phyloP scores from a whole-genome alignment of 345 rosid species.

The Eutrema yunnanense region DNA sequence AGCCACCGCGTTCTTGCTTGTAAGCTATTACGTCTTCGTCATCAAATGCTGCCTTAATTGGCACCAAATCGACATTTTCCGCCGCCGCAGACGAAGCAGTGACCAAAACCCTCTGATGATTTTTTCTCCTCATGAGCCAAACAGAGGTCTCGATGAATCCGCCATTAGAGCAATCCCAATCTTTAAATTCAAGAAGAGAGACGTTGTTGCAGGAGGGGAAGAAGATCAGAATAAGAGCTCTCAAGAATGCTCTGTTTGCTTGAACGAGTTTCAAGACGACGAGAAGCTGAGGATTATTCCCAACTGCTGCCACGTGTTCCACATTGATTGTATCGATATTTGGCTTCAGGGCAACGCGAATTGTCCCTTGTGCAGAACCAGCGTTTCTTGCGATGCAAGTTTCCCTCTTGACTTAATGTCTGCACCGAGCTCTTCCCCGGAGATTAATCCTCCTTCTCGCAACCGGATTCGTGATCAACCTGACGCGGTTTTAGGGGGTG shows the following conservation, averaged over 20 bases:
- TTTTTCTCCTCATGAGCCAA: conserved; percentile 34
- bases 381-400: conserved; percentile 46
- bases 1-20: conserved; percentile 75
- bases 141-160: conserved; percentile 73
- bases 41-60: conserved; percentile 91
- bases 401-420: conserved; percentile 36
- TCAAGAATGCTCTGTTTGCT: conserved; percentile 82
- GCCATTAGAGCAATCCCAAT: conserved; percentile 78
- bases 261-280: conserved; percentile 78
- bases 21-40: conserved; percentile 81
- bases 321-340: conserved; percentile 83
- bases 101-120: conserved; percentile 47
- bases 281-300: conserved; percentile 83
- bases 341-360: conserved; percentile 93
- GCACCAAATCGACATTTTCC: conserved; percentile 61
- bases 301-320: conserved; percentile 77
- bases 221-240: conserved; percentile 36
- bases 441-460: conserved; percentile 23
- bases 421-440: conserved; percentile 47
- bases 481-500: conserved; percentile 32
- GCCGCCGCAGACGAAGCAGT: conserved; percentile 41
- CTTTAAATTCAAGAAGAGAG: conserved; percentile 57
- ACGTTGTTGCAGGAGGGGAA: conserved; percentile 19
- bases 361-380: conserved; percentile 90
- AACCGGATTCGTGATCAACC: conserved; percentile 12